Evolutionary conservation across 2,329 filamentous ascomycete genomes (phyloP), one percentile per base, ranked within the genome.

Genomic region (Arthroderma sp.): DNA sequence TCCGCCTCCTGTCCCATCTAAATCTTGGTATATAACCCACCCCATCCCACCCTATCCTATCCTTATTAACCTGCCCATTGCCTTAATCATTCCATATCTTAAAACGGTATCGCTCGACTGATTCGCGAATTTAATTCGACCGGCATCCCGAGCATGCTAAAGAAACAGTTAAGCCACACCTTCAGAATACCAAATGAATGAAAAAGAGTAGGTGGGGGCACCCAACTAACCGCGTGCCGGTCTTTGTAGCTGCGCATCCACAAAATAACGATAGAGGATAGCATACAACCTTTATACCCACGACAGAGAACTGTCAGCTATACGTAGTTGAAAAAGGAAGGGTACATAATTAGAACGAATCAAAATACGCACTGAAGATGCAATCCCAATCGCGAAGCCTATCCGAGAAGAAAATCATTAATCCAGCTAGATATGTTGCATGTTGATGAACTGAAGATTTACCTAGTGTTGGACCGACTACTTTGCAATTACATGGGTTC

Each of bases 401-500:
- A 33, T 9, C 11, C 33, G 11, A 15, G 32, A 22, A 9, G 44
- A 28, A 15, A 34, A 29, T 15, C 43, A 36, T 8, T 27, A n/a
- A 36, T 28, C 7, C 36, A 22, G 27, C 3, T 6, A 4, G 6
- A 29, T 40, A 41, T 40, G 11, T n/a, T 27, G 5, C 7, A 5
- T 15, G 3, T 22, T 38, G 9, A 34, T 7, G 29, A 10, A 10
- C 31, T 11, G 36, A 43, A 8, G 36, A 57, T 53, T 52, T 64
- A 54, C 71, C 72, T 37, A 76, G 53, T 1, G 72, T 76, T 33
- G 73, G 73, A 1, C 73, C 72, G 29, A 77, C 64, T 6, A 76
- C 64, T 55, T 76, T 77, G 54, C 72, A 75, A 49, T 69, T 70
- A 45, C 73, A 77, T 3, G 73, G 73, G 45, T 76, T 77, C 52